phyloP scores from a whole-genome alignment of 768 basidiomycete genomes.

The Myochromella boudieri region DNA sequence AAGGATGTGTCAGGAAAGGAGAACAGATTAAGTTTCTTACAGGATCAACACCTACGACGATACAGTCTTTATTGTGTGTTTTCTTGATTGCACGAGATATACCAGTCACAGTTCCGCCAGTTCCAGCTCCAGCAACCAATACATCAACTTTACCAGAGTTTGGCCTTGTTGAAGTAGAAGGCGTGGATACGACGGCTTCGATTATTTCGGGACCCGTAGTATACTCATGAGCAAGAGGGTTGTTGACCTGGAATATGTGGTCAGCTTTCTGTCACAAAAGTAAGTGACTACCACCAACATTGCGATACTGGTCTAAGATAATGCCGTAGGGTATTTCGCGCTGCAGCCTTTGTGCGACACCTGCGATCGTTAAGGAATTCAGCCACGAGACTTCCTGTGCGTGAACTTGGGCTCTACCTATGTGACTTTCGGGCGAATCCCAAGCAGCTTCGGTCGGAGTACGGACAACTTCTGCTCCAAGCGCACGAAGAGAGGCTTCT shows the following conservation, averaged over 20 bases:
- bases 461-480: constrained; percentile 93
- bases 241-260: constrained; percentile 55
- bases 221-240: constrained; percentile 88
- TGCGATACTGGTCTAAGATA: constrained; percentile 91
- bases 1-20: constrained; percentile 8
- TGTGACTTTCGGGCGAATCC: constrained; percentile 88
- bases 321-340: constrained; percentile 80
- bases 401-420: constrained; percentile 63
- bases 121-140: constrained; percentile 86
- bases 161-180: constrained; percentile 51
- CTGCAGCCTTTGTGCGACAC: constrained; percentile 78
- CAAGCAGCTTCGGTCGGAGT: constrained; percentile 89
- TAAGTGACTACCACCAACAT: constrained; percentile 42
- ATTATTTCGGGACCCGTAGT: constrained; percentile 94
- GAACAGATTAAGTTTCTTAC: constrained; percentile 39
- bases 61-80: constrained; percentile 67
- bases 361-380: constrained; percentile 87
- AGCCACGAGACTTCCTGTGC: constrained; percentile 60
- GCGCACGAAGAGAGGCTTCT: constrained; percentile 84
- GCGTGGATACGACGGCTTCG: constrained; percentile 66
- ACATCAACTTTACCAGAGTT: constrained; percentile 80
- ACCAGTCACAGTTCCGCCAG: constrained; percentile 95
- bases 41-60: constrained; percentile 89
- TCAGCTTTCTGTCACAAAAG: constrained; percentile 6
- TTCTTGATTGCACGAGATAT: constrained; percentile 78